Evolutionary conservation across 345 rosid genomes (phyloP).

Genomic region (Linum usitatissimum): DNA sequence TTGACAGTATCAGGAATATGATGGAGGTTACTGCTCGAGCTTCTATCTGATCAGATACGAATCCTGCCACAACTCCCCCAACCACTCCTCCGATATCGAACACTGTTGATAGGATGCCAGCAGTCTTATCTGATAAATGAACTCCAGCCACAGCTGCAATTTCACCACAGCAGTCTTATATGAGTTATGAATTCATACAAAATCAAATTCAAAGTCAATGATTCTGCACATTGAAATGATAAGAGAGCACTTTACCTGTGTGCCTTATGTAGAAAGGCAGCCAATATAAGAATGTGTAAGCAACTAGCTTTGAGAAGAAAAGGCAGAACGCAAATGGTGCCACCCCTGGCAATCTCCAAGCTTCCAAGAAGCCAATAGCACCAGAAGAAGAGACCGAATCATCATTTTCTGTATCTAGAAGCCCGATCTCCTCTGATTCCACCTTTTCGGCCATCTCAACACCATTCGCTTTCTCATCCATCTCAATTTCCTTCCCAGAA

Average conservation of each 20-base stretch:
- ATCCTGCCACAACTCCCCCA: constrained; percentile 74
- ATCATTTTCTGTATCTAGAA: constrained; percentile 17
- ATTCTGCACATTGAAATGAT: not conserved
- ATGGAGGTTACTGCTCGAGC: constrained; percentile 76
- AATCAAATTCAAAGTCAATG: no score
- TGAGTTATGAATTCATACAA: not conserved
- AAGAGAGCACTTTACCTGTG: constrained; percentile 39
- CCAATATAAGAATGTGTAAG: constrained; percentile 90
- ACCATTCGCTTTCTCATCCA: constrained; percentile 28
- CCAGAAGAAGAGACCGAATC: constrained; percentile 18
- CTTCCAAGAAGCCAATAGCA: constrained; percentile 73
- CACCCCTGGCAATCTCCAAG: constrained; percentile 91
- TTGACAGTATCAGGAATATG: constrained; percentile 52
- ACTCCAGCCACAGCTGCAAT: constrained; percentile 73
- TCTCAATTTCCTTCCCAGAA: constrained; percentile 41
- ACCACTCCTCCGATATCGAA: constrained; percentile 81
- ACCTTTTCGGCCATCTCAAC: constrained; percentile 30
- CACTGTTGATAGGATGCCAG: constrained; percentile 71
- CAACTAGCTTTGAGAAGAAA: constrained; percentile 88
- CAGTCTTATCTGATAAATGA: constrained; percentile 66
- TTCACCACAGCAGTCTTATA: constrained; percentile 14
- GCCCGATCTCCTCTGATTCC: constrained; percentile 50
- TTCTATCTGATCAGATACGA: constrained; percentile 58
- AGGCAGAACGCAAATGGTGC: constrained; percentile 75
- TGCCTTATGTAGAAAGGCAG: constrained; percentile 83